Conservation (phyloP, 768 basidiomycete genomes). For the Tricholoma terreum region DNA sequence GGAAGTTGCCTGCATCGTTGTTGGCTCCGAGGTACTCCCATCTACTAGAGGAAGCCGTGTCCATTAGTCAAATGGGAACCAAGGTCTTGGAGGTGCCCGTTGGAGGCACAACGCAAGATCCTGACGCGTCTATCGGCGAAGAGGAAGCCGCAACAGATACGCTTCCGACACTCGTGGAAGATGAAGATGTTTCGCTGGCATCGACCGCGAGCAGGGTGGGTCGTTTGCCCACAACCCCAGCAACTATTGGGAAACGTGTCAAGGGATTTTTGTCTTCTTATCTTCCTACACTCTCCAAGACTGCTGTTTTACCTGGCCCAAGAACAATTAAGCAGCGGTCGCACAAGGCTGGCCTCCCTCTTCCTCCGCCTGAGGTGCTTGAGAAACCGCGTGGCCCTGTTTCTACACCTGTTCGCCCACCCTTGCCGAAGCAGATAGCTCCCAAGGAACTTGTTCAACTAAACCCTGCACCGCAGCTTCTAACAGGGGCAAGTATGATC, state of each 20-base stretch:
- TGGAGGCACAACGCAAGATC: not conserved
- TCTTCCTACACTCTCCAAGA: conserved; percentile 48
- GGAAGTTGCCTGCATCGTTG: conserved; percentile 37
- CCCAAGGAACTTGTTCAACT: conserved; percentile 69
- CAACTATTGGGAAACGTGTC: conserved; percentile 47
- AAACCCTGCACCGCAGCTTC: conserved; percentile 48
- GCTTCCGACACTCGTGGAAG: not conserved
- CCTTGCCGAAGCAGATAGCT: conserved; percentile 39
- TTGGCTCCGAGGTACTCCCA: conserved; percentile 57
- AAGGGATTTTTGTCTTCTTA: conserved; percentile 62
- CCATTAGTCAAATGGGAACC: conserved; percentile 28
- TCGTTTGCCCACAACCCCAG: conserved; percentile 15
- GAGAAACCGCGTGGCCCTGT: conserved; percentile 54
- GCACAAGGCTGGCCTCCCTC: conserved; percentile 42
- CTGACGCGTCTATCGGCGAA: not conserved
- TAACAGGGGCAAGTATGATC: conserved; percentile 37
- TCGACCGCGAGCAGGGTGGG: not conserved
- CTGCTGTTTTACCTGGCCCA: conserved; percentile 21
- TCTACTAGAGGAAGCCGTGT: conserved; percentile 53
- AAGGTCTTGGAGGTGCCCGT: not conserved
- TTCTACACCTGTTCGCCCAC: conserved; percentile 54
- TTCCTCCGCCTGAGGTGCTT: conserved; percentile 53
- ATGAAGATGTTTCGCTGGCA: conserved; percentile 1
- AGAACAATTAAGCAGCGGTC: conserved; percentile 15
- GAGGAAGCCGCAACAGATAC: not conserved